Percentiles rank a stretch among this genome's conserved stretches.
phyloP scores from a whole-genome alignment of 495 filamentous ascomycete species.

The Trichoderma gamsii region DNA sequence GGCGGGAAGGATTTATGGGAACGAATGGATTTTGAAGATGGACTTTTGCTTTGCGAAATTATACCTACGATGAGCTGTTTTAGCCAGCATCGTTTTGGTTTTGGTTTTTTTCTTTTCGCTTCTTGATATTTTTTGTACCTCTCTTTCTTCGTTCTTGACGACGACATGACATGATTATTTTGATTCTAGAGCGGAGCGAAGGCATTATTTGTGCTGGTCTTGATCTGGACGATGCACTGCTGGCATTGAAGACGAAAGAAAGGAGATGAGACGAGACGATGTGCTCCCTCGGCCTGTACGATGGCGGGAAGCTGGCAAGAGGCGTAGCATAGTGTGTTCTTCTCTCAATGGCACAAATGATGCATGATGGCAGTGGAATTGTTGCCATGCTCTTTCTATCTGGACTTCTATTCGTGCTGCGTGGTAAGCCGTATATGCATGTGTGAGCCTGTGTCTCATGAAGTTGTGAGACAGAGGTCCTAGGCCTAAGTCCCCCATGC shows the following conservation, averaged over 20 bases:
- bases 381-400: not conserved
- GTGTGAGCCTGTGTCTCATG: no score
- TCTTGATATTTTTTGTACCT: slow-evolving; percentile 3
- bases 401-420: not conserved
- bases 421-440: not conserved
- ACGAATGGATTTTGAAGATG: slow-evolving; percentile 1
- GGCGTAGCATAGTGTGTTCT: slow-evolving; percentile 1
- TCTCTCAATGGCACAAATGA: not conserved
- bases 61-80: not conserved
- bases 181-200: slow-evolving; percentile 14
- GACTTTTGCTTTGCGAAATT: slow-evolving; percentile 2
- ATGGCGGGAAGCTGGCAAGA: not conserved
- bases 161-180: slow-evolving; percentile 17
- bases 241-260: not conserved
- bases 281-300: not conserved
- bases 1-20: slow-evolving; percentile 3
- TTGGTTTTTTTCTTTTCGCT: not conserved
- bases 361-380: not conserved
- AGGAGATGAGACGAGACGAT: not conserved
- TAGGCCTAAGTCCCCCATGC: no score
- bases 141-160: slow-evolving; percentile 8
- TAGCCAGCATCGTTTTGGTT: not conserved
- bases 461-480: no score
- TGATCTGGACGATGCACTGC: not conserved
- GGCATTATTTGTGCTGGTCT: slow-evolving; percentile 2